These are phyloP conservation scores for Monascus purpureus DNA, from an alignment of 495 filamentous ascomycete genomes.

Conservation along the genomic window DNA sequence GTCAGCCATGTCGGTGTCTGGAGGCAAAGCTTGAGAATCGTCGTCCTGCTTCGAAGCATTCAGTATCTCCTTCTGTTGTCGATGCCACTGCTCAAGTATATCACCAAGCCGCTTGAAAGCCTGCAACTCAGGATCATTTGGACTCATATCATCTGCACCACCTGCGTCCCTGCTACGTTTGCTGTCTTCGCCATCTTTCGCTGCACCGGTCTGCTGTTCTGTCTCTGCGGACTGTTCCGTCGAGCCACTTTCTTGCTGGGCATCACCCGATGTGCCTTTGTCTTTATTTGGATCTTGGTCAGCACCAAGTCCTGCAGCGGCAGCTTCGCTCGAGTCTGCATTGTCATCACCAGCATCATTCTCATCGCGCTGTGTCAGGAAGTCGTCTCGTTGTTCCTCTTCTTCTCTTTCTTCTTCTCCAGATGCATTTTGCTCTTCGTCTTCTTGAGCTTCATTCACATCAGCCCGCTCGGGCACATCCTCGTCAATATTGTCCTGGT, in stretches of 20 bases:
- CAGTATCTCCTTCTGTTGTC: constrained; percentile 64
- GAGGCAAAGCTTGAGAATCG: constrained; percentile 32
- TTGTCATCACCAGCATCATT: constrained; percentile 32
- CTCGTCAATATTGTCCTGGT: constrained; percentile 21
- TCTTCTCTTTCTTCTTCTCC: constrained; percentile 36
- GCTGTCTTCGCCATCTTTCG: constrained; percentile 32
- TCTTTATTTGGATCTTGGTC: constrained; percentile 44
- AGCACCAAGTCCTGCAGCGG: constrained; percentile 26
- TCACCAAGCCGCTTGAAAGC: constrained; percentile 90
- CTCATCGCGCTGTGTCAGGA: constrained; percentile 27
- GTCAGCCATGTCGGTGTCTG: constrained; percentile 52
- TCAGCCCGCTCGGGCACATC: constrained; percentile 9
- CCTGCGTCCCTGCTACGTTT: constrained; percentile 27
- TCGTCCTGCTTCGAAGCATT: constrained; percentile 50
- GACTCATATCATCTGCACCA: constrained; percentile 25
- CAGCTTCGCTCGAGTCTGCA: constrained; percentile 34
- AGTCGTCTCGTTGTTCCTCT: constrained; percentile 28
- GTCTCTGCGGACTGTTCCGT: constrained; percentile 29
- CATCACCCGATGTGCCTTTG: constrained; percentile 54
- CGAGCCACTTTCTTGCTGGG: constrained; percentile 34
- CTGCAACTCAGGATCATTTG: constrained; percentile 39
- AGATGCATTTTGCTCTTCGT: constrained; percentile 42
- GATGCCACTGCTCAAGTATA: constrained; percentile 85
- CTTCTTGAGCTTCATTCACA: constrained; percentile 28
- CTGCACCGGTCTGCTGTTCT: constrained; percentile 25